Evolutionary conservation across 1,284 basidiomycete species (phyloP).

Genomic region (Sparassis latifolia): DNA sequence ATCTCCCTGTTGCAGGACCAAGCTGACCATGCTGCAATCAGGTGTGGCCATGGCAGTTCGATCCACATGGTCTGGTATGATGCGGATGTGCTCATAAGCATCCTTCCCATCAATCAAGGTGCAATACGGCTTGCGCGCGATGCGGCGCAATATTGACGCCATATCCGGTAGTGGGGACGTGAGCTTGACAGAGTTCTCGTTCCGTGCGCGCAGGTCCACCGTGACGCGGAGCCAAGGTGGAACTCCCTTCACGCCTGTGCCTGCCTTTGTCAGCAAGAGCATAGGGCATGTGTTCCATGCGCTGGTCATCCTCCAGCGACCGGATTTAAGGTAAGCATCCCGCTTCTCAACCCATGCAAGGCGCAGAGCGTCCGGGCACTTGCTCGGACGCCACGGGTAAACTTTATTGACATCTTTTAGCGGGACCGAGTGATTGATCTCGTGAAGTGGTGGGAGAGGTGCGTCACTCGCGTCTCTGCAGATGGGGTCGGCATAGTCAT

Average conservation of each 20-base stretch:
- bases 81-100: conserved; percentile 17
- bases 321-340: conserved; percentile 21
- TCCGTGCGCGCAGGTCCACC: conserved; percentile 21
- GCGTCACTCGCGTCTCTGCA: conserved; percentile 22
- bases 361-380: conserved; percentile 24
- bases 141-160: conserved; percentile 2
- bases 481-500: conserved; percentile 17
- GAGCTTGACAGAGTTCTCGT: conserved; percentile 27
- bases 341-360: conserved; percentile 22
- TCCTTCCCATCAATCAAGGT: conserved; percentile 6
- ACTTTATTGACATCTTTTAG: conserved; percentile 27
- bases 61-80: conserved; percentile 6
- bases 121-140: neutral
- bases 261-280: conserved; percentile 25
- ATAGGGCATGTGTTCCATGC: conserved; percentile 29
- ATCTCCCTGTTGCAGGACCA: conserved; percentile 30
- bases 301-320: conserved; percentile 21
- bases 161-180: conserved; percentile 4
- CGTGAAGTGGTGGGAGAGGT: conserved; percentile 25
- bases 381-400: conserved; percentile 25
- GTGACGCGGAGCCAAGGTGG: conserved; percentile 21
- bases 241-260: conserved; percentile 8
- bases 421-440: conserved; percentile 33
- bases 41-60: conserved; percentile 8
- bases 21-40: conserved; percentile 29